These are phyloP conservation scores for Termitomyces sp. DNA, from an alignment of 768 basidiomycete genomes.

Conservation along the genomic window DNA sequence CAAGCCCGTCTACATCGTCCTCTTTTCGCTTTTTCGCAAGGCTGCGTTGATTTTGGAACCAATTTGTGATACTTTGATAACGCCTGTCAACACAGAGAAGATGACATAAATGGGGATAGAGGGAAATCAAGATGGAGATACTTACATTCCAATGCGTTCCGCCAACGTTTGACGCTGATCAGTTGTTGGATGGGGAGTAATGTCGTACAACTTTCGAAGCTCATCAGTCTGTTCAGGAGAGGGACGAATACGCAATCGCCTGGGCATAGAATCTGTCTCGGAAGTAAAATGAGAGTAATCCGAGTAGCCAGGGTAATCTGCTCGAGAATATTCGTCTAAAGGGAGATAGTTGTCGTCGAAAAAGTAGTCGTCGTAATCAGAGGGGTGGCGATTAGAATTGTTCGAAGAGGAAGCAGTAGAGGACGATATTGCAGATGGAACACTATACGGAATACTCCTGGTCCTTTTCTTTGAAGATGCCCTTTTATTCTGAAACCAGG, in stretches of 20 bases:
- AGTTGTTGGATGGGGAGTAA: slow-evolving; percentile 60
- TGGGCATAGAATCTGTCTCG: slow-evolving; percentile 46
- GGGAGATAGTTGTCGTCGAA: slow-evolving; percentile 38
- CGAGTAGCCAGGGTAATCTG: slow-evolving; percentile 39
- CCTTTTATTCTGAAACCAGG: slow-evolving; percentile 86
- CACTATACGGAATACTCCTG: slow-evolving; percentile 26
- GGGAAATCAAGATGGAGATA: slow-evolving; percentile 21
- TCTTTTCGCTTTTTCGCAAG: slow-evolving; percentile 68
- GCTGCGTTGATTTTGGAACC: slow-evolving; percentile 86
- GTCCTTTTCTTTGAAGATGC: slow-evolving; percentile 75
- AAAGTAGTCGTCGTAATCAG: slow-evolving; percentile 37
- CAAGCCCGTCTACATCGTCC: slow-evolving; percentile 35
- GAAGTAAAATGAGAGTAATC: slow-evolving; percentile 46
- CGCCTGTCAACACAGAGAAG: slow-evolving; percentile 41
- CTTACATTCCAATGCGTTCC: slow-evolving; percentile 71
- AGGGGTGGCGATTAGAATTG: slow-evolving; percentile 20
- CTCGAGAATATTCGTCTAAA: slow-evolving; percentile 28
- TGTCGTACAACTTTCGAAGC: slow-evolving; percentile 58
- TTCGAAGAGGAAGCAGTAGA: slow-evolving; percentile 27
- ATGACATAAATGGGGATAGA: slow-evolving; percentile 22
- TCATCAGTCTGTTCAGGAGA: slow-evolving; percentile 62
- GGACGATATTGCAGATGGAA: slow-evolving; percentile 25
- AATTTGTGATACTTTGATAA: slow-evolving; percentile 75
- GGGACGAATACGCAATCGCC: slow-evolving; percentile 60
- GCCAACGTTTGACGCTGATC: slow-evolving; percentile 65